Base-by-base conservation (phyloP, 257 asterid genomes). In the Solanum chaucha region DNA sequence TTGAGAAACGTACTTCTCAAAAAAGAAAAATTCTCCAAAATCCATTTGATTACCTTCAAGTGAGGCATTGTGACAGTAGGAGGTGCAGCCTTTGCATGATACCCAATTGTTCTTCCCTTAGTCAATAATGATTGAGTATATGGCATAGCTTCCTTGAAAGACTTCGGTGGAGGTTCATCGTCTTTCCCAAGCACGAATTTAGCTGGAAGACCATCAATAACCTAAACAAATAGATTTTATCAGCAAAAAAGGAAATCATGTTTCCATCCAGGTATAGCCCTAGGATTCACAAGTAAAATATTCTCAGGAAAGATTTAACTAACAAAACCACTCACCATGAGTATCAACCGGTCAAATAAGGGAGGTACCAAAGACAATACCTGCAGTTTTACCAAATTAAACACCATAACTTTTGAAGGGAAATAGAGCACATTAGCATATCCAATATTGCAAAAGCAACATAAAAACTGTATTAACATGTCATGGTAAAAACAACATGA, bases 41-140 rank as follows among this genome's bases (percentile, higher is more conserved):
- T 30, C 14, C n/a, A 48, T 83, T 84, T 12, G 32, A 26, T 48
- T 84, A 93, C 99, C 97, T 96, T 96, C 89, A 96, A 86, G 71
- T 97, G 98, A 78, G 98, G 98, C 98, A 96, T 96, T 74, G 99
- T 96, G 26, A 96, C 99, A 83, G 99, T 96, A 36, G 98, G 99
- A 44, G 99, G 94, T 32, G 97, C 97, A n/a, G 97, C 97, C 93
- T 92, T 94, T n/a, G 99, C 98, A 89, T 95, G 98, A 89, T 93
- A 94, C 26, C 99, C 98, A 46, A 93, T 64, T 44, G 98, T 95
- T 87, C 90, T 89, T 87, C 97, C 93, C 64, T 87, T 85, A 85
- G 93, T 92, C 90, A 96, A 90, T 85, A 96, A 89, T n/a, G 98
- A 93, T 89, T 93, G 96, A 24, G 97, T 95, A 87, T 93, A 95